phyloP scores from a whole-genome alignment of 2,329 filamentous ascomycete species.

The Penicillium sp. region DNA sequence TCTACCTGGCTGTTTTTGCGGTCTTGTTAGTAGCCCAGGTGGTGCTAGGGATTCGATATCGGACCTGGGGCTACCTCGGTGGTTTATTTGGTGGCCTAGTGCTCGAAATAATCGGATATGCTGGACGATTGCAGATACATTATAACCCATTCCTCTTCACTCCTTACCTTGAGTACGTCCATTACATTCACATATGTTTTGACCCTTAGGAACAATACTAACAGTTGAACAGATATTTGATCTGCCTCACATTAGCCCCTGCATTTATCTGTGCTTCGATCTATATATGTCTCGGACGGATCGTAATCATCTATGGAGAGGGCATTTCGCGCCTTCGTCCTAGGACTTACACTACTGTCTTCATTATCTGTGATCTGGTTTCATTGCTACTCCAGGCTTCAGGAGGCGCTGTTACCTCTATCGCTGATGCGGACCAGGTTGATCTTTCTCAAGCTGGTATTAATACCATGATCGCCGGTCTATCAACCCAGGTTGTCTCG shows the following conservation, averaged over 20 bases:
- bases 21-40: slow-evolving; percentile 8
- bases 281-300: neutral
- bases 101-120: slow-evolving; percentile 2
- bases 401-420: slow-evolving; percentile 57
- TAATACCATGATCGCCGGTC: slow-evolving; percentile 64
- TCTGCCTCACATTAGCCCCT: neutral
- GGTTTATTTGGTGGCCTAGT: slow-evolving; percentile 1
- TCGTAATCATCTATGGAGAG: neutral
- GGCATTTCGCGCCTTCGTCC: slow-evolving; percentile 33
- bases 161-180: slow-evolving; percentile 4
- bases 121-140: slow-evolving; percentile 3
- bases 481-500: slow-evolving; percentile 60
- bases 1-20: slow-evolving; percentile 12
- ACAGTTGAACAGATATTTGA: neutral
- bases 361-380: slow-evolving; percentile 62
- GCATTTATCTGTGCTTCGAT: neutral
- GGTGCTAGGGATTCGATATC: slow-evolving; percentile 4
- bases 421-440: slow-evolving; percentile 34
- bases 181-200: neutral
- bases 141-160: slow-evolving; percentile 1
- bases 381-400: slow-evolving; percentile 60
- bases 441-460: slow-evolving; percentile 45
- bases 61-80: slow-evolving; percentile 12
- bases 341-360: slow-evolving; percentile 42
- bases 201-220: neutral